These are phyloP conservation scores for Phyllosticta capitalensis DNA, from an alignment of 2,329 filamentous ascomycete species.

Conservation along the genomic window DNA sequence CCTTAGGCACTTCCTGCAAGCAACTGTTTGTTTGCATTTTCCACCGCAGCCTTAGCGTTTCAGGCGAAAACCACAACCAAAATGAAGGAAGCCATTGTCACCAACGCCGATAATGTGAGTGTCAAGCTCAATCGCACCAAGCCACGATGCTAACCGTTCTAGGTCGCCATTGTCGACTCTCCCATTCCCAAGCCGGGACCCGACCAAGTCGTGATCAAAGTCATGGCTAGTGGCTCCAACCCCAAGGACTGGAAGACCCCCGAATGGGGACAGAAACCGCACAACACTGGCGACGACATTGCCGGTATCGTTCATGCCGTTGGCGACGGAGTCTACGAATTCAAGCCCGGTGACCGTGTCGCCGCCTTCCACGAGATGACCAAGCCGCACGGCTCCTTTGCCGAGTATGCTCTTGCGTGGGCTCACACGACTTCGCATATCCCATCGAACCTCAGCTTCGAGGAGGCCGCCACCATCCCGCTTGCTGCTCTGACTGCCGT, in stretches of 20 bases:
- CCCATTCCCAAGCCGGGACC: conserved; percentile 23
- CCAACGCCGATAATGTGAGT: neutral
- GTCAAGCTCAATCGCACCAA: no score
- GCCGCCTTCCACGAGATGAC: conserved; percentile 48
- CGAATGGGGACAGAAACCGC: conserved; percentile 16
- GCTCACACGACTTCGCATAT: conserved; percentile 49
- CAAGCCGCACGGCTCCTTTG: conserved; percentile 44
- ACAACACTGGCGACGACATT: conserved; percentile 47
- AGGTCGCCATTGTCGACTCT: conserved; percentile 30
- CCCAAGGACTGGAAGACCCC: conserved; percentile 41
- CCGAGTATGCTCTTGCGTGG: conserved; percentile 51
- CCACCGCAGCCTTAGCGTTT: neutral
- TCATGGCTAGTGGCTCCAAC: conserved; percentile 31
- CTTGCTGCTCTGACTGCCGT: conserved; percentile 39
- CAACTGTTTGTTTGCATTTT: neutral
- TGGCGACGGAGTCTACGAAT: conserved; percentile 47
- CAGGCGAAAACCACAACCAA: neutral
- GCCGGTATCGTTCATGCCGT: conserved; percentile 47
- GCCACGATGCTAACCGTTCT: neutral
- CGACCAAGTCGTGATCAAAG: conserved; percentile 31
- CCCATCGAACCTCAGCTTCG: conserved; percentile 40
- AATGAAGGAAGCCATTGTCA: conserved; percentile 22
- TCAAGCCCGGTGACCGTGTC: conserved; percentile 48
- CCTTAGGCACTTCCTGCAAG: neutral
- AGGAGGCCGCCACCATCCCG: conserved; percentile 40